Evolutionary conservation across 371 early-diverging fungal genomes (phyloP), one percentile per base, ranked within the genome.

Genomic region (Sporodiniella umbellata): DNA sequence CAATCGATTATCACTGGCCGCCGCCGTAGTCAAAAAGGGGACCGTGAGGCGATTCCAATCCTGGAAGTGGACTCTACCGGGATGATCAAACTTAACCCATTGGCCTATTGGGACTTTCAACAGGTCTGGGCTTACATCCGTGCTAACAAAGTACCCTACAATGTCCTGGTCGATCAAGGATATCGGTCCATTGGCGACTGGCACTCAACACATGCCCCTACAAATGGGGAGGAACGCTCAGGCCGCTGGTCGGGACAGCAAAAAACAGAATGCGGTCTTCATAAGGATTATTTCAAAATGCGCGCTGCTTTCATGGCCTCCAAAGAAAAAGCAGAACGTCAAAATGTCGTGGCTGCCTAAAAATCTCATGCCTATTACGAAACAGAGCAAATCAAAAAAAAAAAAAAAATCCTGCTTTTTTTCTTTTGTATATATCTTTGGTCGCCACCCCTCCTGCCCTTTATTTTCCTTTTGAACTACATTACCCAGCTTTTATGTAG

Each of bases 201-300:
- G 80, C 96, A 96, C 62, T 89, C 89, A 28, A 96, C 95, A n/a
- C 72, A 76, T 42, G 85, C 90, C 21, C 72, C 82, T 35, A 68
- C 76, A 8, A 78, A 79, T 6, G 85, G 81, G 38, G 84, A 84
- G 45, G 96, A 96, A 68, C 84, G 96, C 5, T 86, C 83, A n/a
- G 96, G 96, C 8, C 83, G 96, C 33, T 96, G 94, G 94, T 71
- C 78, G 49, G 92, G 91, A n/a, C 75, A 85, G 53, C 80, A 85
- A 54, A 94, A 95, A 79, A 84, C 89, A 0, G 96, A 95, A 70
- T 95, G 96, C 56, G 96, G 96, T 4, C 70, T 95, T 40, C 96
- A 95, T 68, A 92, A 94, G 67, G 94, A 95, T 57, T 95, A 94
- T 65, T 91, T 94, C 73, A 84, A 89, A 76, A 90, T 93, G 90